A percentile compares a stretch with the other conserved stretches of the same genome.
phyloP scores from a whole-genome alignment of 768 basidiomycete genomes.

The Amanita subjunquillea region DNA sequence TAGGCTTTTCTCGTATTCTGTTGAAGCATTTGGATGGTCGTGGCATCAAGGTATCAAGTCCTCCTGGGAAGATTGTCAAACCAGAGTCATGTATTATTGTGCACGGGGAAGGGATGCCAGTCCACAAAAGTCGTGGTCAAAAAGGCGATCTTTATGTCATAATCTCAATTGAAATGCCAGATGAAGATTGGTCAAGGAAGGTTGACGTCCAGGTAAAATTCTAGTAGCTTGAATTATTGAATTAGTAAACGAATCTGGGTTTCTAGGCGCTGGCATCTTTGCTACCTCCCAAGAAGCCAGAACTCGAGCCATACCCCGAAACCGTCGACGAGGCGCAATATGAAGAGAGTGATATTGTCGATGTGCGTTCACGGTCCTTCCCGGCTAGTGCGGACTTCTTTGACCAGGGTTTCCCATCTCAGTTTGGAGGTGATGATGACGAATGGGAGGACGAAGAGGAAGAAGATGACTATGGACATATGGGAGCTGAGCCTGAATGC shows the following conservation, averaged over 20 bases:
- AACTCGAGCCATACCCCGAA: constrained; percentile 62
- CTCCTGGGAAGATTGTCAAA: constrained; percentile 66
- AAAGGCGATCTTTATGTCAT: constrained; percentile 80
- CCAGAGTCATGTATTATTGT: constrained; percentile 66
- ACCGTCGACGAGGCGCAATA: constrained; percentile 61
- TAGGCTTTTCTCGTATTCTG: constrained; percentile 90
- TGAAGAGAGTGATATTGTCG: constrained; percentile 70
- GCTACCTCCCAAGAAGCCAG: constrained; percentile 68
- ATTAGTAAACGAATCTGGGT: neutral
- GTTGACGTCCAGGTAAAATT: constrained; percentile 46
- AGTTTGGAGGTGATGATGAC: constrained; percentile 65
- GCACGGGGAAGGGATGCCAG: constrained; percentile 86
- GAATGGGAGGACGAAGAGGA: constrained; percentile 67
- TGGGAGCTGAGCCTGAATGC: constrained; percentile 42
- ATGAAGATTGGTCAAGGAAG: constrained; percentile 60
- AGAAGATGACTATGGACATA: constrained; percentile 18
- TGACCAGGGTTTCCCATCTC: constrained; percentile 58
- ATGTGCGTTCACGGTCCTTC: constrained; percentile 76
- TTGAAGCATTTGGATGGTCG: constrained; percentile 90
- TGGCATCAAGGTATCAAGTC: constrained; percentile 71
- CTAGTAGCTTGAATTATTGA: neutral
- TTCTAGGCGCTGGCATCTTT: constrained; percentile 50
- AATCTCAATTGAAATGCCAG: constrained; percentile 85
- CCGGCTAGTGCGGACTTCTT: constrained; percentile 67
- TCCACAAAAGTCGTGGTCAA: constrained; percentile 48